These are phyloP conservation scores for Thinopyrum elongatum DNA, from an alignment of 176 grass and related monocot species.

Conservation along the genomic window DNA sequence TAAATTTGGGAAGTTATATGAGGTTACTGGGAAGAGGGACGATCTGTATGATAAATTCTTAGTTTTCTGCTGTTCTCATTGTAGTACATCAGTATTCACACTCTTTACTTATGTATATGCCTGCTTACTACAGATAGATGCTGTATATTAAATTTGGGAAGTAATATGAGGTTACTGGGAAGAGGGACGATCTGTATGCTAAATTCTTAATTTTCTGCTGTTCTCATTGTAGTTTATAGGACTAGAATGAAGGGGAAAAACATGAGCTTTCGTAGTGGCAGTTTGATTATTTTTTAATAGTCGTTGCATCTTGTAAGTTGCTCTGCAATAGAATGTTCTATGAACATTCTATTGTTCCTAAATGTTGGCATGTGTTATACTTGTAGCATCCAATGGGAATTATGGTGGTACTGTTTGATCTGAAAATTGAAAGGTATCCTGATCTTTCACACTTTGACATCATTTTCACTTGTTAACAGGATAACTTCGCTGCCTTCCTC, in stretches of 20 bases:
- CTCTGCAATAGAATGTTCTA: neutral
- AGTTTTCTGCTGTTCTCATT: neutral
- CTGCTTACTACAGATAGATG: neutral
- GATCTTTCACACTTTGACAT: slow-evolving; percentile 1
- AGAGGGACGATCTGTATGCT: neutral
- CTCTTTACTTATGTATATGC: neutral
- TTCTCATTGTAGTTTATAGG: neutral
- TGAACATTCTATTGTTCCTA: too few relatives aligned
- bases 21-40: neutral
- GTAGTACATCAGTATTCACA: neutral
- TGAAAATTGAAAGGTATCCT: neutral
- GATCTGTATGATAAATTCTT: neutral
- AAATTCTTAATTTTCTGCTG: neutral
- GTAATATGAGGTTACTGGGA: neutral
- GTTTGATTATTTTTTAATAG: neutral
- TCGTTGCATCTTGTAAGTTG: neutral
- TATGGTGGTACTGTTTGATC: slow-evolving; percentile 24
- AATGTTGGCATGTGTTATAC: too few relatives aligned
- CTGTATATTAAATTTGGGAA: neutral
- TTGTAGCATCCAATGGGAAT: neutral
- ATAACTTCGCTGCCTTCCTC: slow-evolving; percentile 73
- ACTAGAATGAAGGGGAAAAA: neutral
- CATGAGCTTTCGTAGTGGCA: neutral
- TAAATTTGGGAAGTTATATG: slow-evolving; percentile 1
- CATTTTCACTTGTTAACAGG: slow-evolving; percentile 47